Evolutionary conservation across 108 stramenopile genomes (phyloP), one percentile per base, ranked within the genome.

Genomic region (Hondaea fermentalgiana): DNA sequence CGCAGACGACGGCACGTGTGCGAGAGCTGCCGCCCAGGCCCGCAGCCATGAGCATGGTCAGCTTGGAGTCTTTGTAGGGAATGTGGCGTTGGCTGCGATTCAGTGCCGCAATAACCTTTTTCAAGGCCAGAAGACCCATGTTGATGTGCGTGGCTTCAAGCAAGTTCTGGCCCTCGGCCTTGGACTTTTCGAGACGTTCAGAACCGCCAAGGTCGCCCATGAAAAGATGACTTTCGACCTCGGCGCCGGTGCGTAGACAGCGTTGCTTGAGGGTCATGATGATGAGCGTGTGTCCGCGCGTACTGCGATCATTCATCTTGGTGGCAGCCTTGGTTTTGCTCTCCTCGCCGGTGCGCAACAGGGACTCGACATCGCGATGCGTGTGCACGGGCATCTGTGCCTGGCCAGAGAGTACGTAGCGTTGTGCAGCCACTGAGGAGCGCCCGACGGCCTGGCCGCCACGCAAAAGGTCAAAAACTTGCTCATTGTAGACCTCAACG

Each of bases 91-190:
- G 43, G 23, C 90, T 76, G 43, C 35, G 58, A 17, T 72, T 91
- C n/a, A 95, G 60, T 8, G 94, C 92, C 49, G 93, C 92, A 60
- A 94, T 92, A 60, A 93, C 94, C 58, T 91, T 72, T 88, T 95
- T 95, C 21, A 95, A 91, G 17, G 94, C 92, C 87, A 94, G 71
- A 45, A 95, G 76, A 19, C 94, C 94, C 60, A 93, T 76, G 89
- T 95, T 95, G 88, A 95, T 95, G 72, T 94, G 72, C 14, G 94
- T 93, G 45, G 95, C 95, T 83, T 95, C 95, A n/a, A 93, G 59
- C 91, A 17, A 5, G 51, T 89, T 58, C 28, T 60, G 59, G 42
- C 88, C 91, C 19, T 71, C 72, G 10, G 87, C 92, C 51, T 89
- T 88, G 58, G 90, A 91, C 89, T 94, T 94, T 72, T 94, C 94